These are phyloP conservation scores for Penicillium canescens DNA, from an alignment of 495 filamentous ascomycete species.

Conservation along the genomic window DNA sequence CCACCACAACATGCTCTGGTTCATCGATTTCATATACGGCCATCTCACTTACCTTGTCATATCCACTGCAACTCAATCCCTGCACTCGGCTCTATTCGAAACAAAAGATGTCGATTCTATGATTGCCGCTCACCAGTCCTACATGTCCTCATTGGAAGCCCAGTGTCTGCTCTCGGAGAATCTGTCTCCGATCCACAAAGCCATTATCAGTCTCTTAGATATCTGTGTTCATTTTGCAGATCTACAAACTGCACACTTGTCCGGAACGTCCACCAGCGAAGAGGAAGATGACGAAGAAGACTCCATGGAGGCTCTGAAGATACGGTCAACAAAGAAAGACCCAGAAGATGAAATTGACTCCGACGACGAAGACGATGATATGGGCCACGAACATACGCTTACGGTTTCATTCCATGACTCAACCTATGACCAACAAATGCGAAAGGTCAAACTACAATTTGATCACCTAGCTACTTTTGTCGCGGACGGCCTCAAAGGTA, in stretches of 20 bases:
- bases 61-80: slow-evolving; percentile 49
- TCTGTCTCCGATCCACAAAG: slow-evolving; percentile 63
- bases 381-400: slow-evolving; percentile 26
- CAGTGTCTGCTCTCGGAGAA: slow-evolving; percentile 67
- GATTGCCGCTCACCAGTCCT: slow-evolving; percentile 66
- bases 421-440: slow-evolving; percentile 29
- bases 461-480: slow-evolving; percentile 42
- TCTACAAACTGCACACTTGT: slow-evolving; percentile 33
- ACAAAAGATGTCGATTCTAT: slow-evolving; percentile 81
- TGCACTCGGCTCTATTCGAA: slow-evolving; percentile 53
- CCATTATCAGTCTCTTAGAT: slow-evolving; percentile 65
- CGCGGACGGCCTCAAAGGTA: slow-evolving; percentile 42
- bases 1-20: slow-evolving; percentile 77
- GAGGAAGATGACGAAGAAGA: slow-evolving; percentile 3
- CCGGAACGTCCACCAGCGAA: slow-evolving; percentile 1
- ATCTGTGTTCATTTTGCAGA: slow-evolving; percentile 53
- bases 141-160: slow-evolving; percentile 59
- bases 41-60: slow-evolving; percentile 77
- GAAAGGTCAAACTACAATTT: slow-evolving; percentile 38
- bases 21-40: slow-evolving; percentile 68
- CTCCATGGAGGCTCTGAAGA: neutral
- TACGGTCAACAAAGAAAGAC: neutral
- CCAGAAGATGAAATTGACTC: slow-evolving; percentile 15
- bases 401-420: slow-evolving; percentile 31
- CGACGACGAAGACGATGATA: slow-evolving; percentile 24